Base-by-base conservation (phyloP, 805 yeast genomes). In the Candida morakotiae region DNA sequence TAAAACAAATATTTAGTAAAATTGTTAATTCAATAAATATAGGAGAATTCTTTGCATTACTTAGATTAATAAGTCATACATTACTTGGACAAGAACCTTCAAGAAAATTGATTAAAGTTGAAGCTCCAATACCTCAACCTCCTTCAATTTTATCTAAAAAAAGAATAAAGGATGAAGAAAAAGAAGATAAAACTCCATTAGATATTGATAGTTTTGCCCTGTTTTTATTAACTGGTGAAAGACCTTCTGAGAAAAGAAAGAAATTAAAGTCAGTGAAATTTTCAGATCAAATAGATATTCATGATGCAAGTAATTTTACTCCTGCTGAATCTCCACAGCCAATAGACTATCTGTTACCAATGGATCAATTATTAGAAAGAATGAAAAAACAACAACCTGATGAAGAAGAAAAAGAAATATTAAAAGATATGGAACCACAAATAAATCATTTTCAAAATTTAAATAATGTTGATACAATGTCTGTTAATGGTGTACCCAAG, bases 121-220 rank as follows among this genome's bases (percentile, higher is more conserved):
- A 60, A 40, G 84, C 94, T 0, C 77, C 84, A 0, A 75, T 87
- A 13, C 94, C 95, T 1, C 71, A 71, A 38, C 98, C 98, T 3
- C 76, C 78, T 25, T 79, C 95, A 1, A 89, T 89, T 41, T 60
- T 89, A 42, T 67, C 83, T 4, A 70, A 75, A 35, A 80, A 77
- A 44, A 65, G 84, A 38, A 69, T 61, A 28, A 67, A 69, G 30
- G 81, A 77, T 30, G 71, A 52, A 31, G 56, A 52, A 14, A 51
- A 48, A 6, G 54, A 48, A n/a, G 49, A 42, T n/a, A 40, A 39
- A 17, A 33, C 37, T 10, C 78, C 77, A 37, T 70, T 87, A 17
- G 96, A 89, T 53, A 66, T 89, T 47, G 96, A 89, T 56, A 77
- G 87, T 21, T 89, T 89, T 58, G 85, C 95, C 13, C 81, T 83